Base-by-base conservation (phyloP, 225 moss, liverwort and hornwort genomes). In the Sphagnum contortum region DNA sequence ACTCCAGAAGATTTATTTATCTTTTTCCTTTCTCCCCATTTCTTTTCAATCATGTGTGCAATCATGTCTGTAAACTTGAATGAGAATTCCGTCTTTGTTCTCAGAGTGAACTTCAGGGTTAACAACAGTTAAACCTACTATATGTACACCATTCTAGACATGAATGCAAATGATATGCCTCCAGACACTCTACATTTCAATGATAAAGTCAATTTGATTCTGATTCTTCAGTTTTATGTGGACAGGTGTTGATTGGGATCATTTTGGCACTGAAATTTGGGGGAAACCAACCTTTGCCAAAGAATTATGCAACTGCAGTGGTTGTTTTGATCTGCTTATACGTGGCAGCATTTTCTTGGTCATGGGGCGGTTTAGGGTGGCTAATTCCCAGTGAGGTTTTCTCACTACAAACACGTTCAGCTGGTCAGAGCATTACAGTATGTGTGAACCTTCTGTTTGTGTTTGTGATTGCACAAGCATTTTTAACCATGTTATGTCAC, bases 281-380 rank as follows among this genome's bases (percentile, higher is more conserved):
- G 4, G 59, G 68, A n/a, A 48, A 64, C 46, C 53, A 52, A 9
- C 47, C 13, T 9, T 55, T 77, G 6, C 50, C 69, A 3, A 13
- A 4, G 9, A 48, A 13, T 0, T 13, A 61, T 4, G 69, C 69
- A 9, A 49, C 59, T 11, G 61, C 8, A 7, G 53, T 73, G n/a
- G 60, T 77, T 29, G 45, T 64, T 10, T 46, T 77, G 4, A 45
- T 77, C 9, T 69, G 68, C 60, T 48, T 66, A 9, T 73, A 55
- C 47, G 73, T 66, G 45, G 73, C 69, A 49, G 69, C 68, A 5
- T 77, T 70, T 58, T 54, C 60, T 5, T 70, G 68, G 66, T 77
- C 77, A 8, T 77, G 77, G 77, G 73, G 77, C 7, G 52, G 69
- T 8, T 48, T 77, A 5, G 69, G 44, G 12, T 73, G 73, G 69